phyloP scores from a whole-genome alignment of 116 monocot species.

The Cymodocea nodosa region DNA sequence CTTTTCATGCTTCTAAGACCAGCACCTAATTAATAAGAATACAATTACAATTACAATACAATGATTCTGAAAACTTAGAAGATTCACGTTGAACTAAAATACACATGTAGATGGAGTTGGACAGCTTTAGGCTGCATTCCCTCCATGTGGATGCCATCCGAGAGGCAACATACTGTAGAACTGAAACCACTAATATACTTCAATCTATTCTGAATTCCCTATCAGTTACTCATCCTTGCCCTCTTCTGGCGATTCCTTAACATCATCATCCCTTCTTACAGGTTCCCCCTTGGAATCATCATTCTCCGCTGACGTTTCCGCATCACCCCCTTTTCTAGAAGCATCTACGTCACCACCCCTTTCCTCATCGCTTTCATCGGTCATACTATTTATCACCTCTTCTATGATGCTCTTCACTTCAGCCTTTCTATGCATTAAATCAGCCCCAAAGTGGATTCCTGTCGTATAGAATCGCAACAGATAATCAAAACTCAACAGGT shows the following conservation, averaged over 20 bases:
- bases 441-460: slow-evolving; percentile 51
- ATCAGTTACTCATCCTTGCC: not conserved
- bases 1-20: no score
- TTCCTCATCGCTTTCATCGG: slow-evolving; percentile 34
- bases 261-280: not conserved
- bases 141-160: no score
- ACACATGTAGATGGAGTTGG: not conserved
- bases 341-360: slow-evolving; percentile 15
- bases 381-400: slow-evolving; percentile 72
- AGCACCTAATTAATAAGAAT: no score
- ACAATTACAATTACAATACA: no score
- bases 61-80: no score
- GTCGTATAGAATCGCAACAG: not conserved
- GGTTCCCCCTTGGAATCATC: not conserved
- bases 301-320: not conserved
- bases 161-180: no score
- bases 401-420: slow-evolving; percentile 73
- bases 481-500: not conserved
- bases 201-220: no score
- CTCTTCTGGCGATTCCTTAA: not conserved
- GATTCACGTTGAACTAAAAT: not conserved
- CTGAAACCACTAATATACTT: no score
- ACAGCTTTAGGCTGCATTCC: no score
- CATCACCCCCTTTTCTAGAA: not conserved
- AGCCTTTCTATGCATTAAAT: slow-evolving; percentile 60